These are phyloP conservation scores for Coniochaeta pulveracea DNA, from an alignment of 2,329 filamentous ascomycete species.

Conservation along the genomic window DNA sequence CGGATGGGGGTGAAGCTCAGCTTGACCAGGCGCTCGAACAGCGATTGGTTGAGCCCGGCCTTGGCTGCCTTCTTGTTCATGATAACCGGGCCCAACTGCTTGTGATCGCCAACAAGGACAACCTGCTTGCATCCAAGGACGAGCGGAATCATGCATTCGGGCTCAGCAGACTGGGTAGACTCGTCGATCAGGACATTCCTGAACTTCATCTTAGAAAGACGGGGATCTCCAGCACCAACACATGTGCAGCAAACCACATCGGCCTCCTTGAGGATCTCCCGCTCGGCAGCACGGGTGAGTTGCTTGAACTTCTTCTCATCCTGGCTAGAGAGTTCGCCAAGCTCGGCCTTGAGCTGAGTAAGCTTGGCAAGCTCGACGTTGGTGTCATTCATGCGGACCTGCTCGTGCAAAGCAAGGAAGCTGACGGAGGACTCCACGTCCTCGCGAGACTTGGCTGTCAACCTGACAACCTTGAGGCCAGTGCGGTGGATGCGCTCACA, in stretches of 20 bases:
- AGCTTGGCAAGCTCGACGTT: constrained; percentile 90
- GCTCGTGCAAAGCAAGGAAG: constrained; percentile 89
- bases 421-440: constrained; percentile 98
- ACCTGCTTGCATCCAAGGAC: constrained; percentile 98
- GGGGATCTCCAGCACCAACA: constrained; percentile 91
- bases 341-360: constrained; percentile 81
- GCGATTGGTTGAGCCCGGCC: constrained; percentile 92
- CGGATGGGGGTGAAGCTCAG: constrained; percentile 85
- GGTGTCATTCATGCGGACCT: constrained; percentile 94
- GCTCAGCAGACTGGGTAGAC: constrained; percentile 94
- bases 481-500: constrained; percentile 95
- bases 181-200: constrained; percentile 96
- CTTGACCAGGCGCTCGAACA: constrained; percentile 92
- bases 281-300: constrained; percentile 83
- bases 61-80: constrained; percentile 99
- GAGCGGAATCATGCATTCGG: constrained; percentile 96
- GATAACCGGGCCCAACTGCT: constrained; percentile 94
- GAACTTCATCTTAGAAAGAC: constrained; percentile 95
- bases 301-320: constrained; percentile 99
- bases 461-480: constrained; percentile 88
- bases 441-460: constrained; percentile 97
- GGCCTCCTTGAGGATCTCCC: constrained; percentile 87
- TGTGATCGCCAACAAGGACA: constrained; percentile 96
- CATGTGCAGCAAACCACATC: constrained; percentile 99
- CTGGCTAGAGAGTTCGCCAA: constrained; percentile 84